These are phyloP conservation scores for Petunia axillaris DNA, from an alignment of 257 asterid species.

Conservation along the genomic window DNA sequence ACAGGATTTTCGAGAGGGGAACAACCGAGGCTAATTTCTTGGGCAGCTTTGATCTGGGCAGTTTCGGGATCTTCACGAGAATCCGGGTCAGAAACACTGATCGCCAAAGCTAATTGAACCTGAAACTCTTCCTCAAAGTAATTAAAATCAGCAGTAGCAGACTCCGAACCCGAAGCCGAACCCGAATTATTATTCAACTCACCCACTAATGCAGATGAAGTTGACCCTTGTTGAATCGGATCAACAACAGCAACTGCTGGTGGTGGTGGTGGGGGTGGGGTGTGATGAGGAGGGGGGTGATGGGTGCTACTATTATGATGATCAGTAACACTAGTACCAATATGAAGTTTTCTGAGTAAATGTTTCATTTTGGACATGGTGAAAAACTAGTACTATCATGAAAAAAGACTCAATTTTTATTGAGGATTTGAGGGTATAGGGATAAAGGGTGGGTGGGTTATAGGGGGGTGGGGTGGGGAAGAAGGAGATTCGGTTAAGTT, in stretches of 20 bases:
- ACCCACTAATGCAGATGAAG: slow-evolving; percentile 28
- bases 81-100: slow-evolving; percentile 89
- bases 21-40: slow-evolving; percentile 92
- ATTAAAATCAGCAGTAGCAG: slow-evolving; percentile 45
- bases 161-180: slow-evolving; percentile 18
- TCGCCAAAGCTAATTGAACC: slow-evolving; percentile 95
- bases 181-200: not conserved
- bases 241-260: slow-evolving; percentile 23
- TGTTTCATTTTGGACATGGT: slow-evolving; percentile 94
- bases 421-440: not conserved
- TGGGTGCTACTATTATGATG: slow-evolving; percentile 9
- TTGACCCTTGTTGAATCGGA: slow-evolving; percentile 19
- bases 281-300: slow-evolving; percentile 24
- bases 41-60: slow-evolving; percentile 84
- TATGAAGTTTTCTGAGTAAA: slow-evolving; percentile 91
- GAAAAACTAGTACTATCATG: slow-evolving; percentile 46
- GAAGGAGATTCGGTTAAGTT: slow-evolving; percentile 25
- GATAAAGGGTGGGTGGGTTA: not conserved
- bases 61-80: slow-evolving; percentile 77
- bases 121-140: slow-evolving; percentile 97
- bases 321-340: slow-evolving; percentile 53
- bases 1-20: slow-evolving; percentile 65
- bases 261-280: slow-evolving; percentile 11
- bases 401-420: not conserved
- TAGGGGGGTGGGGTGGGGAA: slow-evolving; percentile 25